phyloP scores from a whole-genome alignment of 768 basidiomycete species.

The Bullera alba region DNA sequence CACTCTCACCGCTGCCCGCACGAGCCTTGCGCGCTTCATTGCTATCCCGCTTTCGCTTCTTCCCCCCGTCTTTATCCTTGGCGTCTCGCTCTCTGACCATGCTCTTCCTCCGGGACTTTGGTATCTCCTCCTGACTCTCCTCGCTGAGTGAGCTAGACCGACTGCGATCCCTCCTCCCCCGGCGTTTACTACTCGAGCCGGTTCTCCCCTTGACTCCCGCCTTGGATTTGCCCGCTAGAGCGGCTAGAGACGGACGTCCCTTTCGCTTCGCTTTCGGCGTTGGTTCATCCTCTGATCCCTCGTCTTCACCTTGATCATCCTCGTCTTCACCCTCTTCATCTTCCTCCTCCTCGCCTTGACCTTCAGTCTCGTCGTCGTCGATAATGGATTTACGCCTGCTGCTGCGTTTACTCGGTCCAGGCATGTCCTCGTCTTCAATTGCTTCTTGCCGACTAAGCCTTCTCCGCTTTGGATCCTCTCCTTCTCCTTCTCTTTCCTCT shows the following conservation, averaged over 20 bases:
- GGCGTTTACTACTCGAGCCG: neutral
- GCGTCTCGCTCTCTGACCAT: neutral
- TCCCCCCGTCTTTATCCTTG: neutral
- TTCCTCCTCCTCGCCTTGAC: neutral
- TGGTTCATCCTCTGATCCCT: neutral
- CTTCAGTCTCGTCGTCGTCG: neutral
- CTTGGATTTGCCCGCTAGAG: neutral
- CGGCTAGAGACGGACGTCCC: neutral
- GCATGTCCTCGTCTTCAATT: conserved; percentile 1
- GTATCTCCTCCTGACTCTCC: neutral
- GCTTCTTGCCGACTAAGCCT: neutral
- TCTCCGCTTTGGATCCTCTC: neutral
- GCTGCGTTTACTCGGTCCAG: neutral
- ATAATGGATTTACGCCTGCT: neutral
- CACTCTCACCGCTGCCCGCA: no score
- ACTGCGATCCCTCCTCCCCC: neutral
- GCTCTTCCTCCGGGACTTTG: neutral
- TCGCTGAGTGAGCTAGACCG: neutral
- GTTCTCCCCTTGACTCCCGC: neutral
- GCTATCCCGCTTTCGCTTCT: no score
- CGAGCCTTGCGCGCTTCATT: no score
- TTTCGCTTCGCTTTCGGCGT: neutral
- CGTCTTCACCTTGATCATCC: neutral
- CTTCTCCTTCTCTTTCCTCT: neutral
- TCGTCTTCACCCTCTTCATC: neutral